Evolutionary conservation across 164 flowering plant species (phyloP).

Genomic region (Vitis cinerea): DNA sequence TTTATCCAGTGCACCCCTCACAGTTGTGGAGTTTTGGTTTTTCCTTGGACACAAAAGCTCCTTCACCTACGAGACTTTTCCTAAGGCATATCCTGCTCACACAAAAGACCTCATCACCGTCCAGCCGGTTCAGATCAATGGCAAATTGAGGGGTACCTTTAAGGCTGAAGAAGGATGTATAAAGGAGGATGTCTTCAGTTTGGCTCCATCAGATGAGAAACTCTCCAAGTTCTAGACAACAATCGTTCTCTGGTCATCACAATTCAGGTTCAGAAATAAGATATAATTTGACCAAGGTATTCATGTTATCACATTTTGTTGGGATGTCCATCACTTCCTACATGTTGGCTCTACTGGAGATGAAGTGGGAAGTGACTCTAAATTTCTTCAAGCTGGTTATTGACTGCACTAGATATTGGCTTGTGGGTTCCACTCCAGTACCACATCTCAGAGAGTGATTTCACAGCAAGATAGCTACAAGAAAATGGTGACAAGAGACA

Average conservation of each 20-base stretch:
- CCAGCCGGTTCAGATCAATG: conserved; percentile 92
- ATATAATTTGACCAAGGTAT: no score
- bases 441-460: no score
- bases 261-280: no score
- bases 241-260: background rate
- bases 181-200: conserved; percentile 73
- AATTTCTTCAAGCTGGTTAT: no score
- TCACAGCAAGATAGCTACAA: no score
- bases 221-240: conserved; percentile 66
- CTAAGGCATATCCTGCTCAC: conserved; percentile 72
- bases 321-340: no score
- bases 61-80: conserved; percentile 71
- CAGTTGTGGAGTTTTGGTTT: conserved; percentile 94
- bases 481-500: no score
- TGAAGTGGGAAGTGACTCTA: no score
- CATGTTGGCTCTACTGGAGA: no score
- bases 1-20: conserved; percentile 70
- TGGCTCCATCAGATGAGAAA: conserved; percentile 68
- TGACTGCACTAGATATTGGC: no score
- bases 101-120: conserved; percentile 63
- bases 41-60: conserved; percentile 74
- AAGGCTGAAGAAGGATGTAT: conserved; percentile 68
- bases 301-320: no score
- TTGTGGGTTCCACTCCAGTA: no score
- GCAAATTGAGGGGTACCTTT: conserved; percentile 91